A percentile compares a stretch with the other conserved stretches of the same genome.
Conservation (phyloP, 768 basidiomycete species). For the Lactarius deliciosus region DNA sequence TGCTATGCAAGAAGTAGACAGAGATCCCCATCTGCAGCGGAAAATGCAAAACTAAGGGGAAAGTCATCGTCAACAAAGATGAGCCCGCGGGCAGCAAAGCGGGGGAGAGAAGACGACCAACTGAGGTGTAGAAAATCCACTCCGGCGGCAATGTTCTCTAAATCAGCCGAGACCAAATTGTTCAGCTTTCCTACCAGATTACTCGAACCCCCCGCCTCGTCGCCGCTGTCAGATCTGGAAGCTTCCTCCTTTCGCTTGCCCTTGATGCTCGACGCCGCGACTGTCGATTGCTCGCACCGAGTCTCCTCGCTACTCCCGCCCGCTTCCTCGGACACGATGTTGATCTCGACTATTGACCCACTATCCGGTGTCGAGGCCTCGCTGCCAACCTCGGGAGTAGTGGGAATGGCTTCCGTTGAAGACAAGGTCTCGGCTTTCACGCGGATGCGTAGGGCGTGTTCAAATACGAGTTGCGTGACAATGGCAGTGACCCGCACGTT, state of each 20-base stretch:
- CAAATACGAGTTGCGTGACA: constrained; percentile 54
- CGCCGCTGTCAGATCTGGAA: not conserved
- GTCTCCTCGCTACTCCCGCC: constrained; percentile 20
- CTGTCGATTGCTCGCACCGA: constrained; percentile 13
- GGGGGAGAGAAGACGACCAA: not conserved
- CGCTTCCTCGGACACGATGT: constrained; percentile 3
- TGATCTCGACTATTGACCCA: constrained; percentile 29
- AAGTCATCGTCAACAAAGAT: not conserved
- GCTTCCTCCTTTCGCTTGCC: constrained; percentile 22
- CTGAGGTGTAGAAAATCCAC: constrained; percentile 32
- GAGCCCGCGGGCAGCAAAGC: not conserved
- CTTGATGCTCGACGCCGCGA: constrained; percentile 24
- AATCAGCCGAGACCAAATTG: constrained; percentile 70
- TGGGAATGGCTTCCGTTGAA: constrained; percentile 19
- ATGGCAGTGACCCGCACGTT: constrained; percentile 47
- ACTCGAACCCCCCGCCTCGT: constrained; percentile 35
- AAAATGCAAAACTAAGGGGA: constrained; percentile 34
- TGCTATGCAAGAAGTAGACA: constrained; percentile 42
- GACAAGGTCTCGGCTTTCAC: constrained; percentile 43
- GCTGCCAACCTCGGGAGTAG: constrained; percentile 31
- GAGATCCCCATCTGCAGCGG: constrained; percentile 45
- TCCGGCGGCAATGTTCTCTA: constrained; percentile 35
- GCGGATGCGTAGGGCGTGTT: constrained; percentile 54
- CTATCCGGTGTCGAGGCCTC: constrained; percentile 29
- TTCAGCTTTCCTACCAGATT: constrained; percentile 75